Evolutionary conservation across 2,329 filamentous ascomycete genomes (phyloP), one percentile per base, ranked within the genome.

Genomic region (Lasiodiplodia hormozganensis): DNA sequence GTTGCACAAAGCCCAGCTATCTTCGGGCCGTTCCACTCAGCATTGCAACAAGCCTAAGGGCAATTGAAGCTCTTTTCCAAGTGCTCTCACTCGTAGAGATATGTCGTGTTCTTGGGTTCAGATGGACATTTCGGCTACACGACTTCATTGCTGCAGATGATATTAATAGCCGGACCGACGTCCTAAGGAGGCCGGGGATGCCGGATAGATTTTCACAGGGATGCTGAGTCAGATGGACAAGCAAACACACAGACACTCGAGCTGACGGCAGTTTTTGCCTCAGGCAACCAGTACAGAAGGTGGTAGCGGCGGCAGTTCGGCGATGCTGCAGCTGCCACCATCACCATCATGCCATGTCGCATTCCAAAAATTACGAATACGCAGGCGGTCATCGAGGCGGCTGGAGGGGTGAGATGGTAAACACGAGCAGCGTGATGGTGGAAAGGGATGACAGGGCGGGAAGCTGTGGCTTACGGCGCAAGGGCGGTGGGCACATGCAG

Each of bases 211-310:
- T 47, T 38, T 47, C 60, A 49, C 43, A 64, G 60, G 60, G 43
- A 64, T 64, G 6, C 5, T 38, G 60, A 64, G 60, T 64, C 60
- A 38, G 23, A 21, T 18, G 0, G 11, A 10, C 43, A n/a, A 47
- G 16, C 23, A 31, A 25, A n/a, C 49, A 25, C 49, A 52, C 10
- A 3, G 18, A 4, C 56, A 34, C 31, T 34, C 6, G 7, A 49
- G 25, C 25, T 38, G 43, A 52, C 25, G 60, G 43, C 60, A 64
- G 60, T 62, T 62, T 62, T 28, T 18, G 54, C 54, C n/a, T 57
- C 54, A 57, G 54, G 54, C 54, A 36, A n/a, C 18, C 54, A 28
- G 2, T 7, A 11, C 31, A 16, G 4, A 21, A 57, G 12, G 43
- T 7, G n/a, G 43, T n/a, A 21, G 21, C 28, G 18, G 54, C n/a